phyloP scores from a whole-genome alignment of 441 rosid genomes.

The Erodium moschatum region DNA sequence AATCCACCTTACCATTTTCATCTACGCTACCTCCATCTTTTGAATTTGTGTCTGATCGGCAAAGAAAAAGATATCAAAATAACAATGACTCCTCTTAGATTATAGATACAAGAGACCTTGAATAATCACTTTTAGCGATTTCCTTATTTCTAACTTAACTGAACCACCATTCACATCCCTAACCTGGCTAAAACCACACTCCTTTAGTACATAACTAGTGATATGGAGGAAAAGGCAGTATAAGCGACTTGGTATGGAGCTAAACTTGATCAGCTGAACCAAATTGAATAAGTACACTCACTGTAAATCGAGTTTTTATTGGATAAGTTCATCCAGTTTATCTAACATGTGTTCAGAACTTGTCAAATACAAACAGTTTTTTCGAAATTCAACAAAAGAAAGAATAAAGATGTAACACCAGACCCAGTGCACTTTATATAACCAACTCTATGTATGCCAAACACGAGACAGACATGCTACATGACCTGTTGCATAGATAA shows the following conservation, averaged over 20 bases:
- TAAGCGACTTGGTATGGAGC: neutral
- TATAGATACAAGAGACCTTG: neutral
- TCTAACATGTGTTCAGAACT: neutral
- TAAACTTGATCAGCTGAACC: conserved; percentile 1
- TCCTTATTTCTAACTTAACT: neutral
- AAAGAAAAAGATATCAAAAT: neutral
- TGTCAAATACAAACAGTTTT: conserved; percentile 1
- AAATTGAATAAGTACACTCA: no score
- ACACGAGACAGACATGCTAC: neutral
- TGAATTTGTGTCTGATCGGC: neutral
- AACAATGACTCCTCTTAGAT: neutral
- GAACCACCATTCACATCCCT: neutral
- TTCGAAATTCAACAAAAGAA: conserved; percentile 5
- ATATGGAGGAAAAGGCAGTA: neutral
- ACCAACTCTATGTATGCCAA: neutral
- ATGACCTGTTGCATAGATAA: neutral
- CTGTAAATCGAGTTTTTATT: no score
- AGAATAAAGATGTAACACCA: neutral
- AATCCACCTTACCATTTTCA: no score
- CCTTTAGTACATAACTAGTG: neutral
- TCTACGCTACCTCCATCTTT: neutral
- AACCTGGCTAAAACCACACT: neutral
- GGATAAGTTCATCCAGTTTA: neutral
- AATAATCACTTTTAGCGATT: neutral
- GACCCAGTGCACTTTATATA: neutral